Evolutionary conservation across 139 green algal species (phyloP), one percentile per base, ranked within the genome.

Genomic region (Nannochloris sp.): DNA sequence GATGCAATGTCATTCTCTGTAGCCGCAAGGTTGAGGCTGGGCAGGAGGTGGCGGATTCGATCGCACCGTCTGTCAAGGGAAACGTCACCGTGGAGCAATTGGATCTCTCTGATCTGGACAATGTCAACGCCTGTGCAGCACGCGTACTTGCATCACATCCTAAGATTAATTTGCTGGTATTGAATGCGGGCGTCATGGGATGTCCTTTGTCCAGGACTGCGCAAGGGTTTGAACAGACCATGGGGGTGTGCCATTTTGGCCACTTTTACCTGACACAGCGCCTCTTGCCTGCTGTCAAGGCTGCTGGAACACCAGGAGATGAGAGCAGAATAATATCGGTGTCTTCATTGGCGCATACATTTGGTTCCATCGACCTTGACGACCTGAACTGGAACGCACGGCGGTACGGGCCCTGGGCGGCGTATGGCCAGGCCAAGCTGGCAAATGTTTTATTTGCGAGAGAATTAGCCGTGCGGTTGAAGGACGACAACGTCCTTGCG

Each of bases 391-490:
- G 25, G 21, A 37, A 65, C 11, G 44, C 15, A 14, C 46, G 49
- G 0, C 11, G 12, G 4, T 83, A 83, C 53, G 15, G 18, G 11
- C 6, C 25, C 10, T 74, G 62, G 64, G 15, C 9, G 4, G 67
- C 69, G 1, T 87, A 87, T 69, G 72, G 76, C 12, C 61, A 82
- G 36, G 74, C 71, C 25, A 87, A 86, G 62, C 46, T 68, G 4
- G 68, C 68, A 11, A 81, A 81, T 31, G 56, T 81, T 8, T 24
- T 78, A 3, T 78, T 90, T 48, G 79, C 75, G 1, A 87, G 82
- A 59, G 62, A 89, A 49, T 67, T 78, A 19, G 70, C 75, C 4
- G 21, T 24, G 0, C 62, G 73, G 6, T 61, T 89, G 56, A 37
- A 56, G 29, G 55, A 49, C 16, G 24, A 44, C 15, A 25, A 63